phyloP scores from a whole-genome alignment of 2,329 filamentous ascomycete genomes.

The Aspergillaceae sp. region DNA sequence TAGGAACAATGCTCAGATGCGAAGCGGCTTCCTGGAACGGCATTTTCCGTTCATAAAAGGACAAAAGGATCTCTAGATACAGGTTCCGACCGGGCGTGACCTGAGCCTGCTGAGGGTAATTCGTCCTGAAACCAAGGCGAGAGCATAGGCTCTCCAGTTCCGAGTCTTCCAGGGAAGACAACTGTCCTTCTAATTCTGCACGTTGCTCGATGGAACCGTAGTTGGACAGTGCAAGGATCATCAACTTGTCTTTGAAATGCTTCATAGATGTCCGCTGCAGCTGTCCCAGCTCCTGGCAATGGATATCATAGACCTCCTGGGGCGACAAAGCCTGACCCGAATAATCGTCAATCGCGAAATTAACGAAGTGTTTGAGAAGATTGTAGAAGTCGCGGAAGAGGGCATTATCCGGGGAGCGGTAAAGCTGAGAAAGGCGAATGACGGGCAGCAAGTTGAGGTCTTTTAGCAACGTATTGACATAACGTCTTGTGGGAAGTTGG shows the following conservation, averaged over 20 bases:
- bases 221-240: slow-evolving; percentile 85
- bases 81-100: slow-evolving; percentile 51
- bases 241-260: slow-evolving; percentile 80
- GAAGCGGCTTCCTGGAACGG: slow-evolving; percentile 74
- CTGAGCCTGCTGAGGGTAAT: slow-evolving; percentile 65
- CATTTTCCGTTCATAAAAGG: slow-evolving; percentile 64
- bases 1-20: slow-evolving; percentile 69
- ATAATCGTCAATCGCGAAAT: slow-evolving; percentile 87
- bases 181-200: slow-evolving; percentile 65
- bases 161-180: slow-evolving; percentile 62
- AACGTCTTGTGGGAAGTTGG: slow-evolving; percentile 85
- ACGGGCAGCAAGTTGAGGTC: slow-evolving; percentile 76
- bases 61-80: slow-evolving; percentile 59
- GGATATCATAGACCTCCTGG: slow-evolving; percentile 66
- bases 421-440: slow-evolving; percentile 69
- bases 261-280: slow-evolving; percentile 72
- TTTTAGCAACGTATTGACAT: slow-evolving; percentile 78
- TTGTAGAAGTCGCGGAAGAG: slow-evolving; percentile 71
- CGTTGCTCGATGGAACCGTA: slow-evolving; percentile 79
- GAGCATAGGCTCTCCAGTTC: slow-evolving; percentile 63
- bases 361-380: slow-evolving; percentile 76
- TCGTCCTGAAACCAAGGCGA: slow-evolving; percentile 66
- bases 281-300: slow-evolving; percentile 67
- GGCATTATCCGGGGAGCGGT: slow-evolving; percentile 62
- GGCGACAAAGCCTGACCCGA: slow-evolving; percentile 67